Base-by-base conservation (phyloP, 345 rosid genomes). In the Sisymbrium altissimum region DNA sequence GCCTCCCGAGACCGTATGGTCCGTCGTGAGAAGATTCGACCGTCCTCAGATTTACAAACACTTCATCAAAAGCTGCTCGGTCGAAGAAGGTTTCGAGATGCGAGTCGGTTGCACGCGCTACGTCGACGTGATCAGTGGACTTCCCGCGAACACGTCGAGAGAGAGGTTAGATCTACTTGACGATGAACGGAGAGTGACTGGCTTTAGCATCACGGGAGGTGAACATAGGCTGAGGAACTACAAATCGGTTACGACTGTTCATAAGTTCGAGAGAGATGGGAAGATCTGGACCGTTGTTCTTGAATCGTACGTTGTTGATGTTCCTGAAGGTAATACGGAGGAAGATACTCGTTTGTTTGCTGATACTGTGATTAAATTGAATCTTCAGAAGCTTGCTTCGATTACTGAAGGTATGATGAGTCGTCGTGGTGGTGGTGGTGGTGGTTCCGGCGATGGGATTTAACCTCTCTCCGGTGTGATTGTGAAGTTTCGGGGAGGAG, bases 321-420 rank as follows among this genome's bases (percentile, higher is more conserved):
- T 84, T 4, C 98, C 97, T 18, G 89, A 86, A 68, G 98, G 98
- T 50, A 93, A 93, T 57, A 80, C 98, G n/a, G 97, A 87, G 76
- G 98, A 90, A 70, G 98, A 93, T 83, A 90, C 97, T 25, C 81
- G 90, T 66, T 82, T 89, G 48, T 89, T 93, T 29, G 96, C 95
- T 0, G 98, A 93, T 49, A 93, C 97, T 0, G 89, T 93, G 0
- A 89, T 93, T 18, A 86, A 79, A 73, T 65, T 89, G 57, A 93
- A 93, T 77, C 84, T 93, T 14, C 98, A 90, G 83, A 86, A 86
- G 77, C 82, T 93, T 44, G 96, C 92, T 6, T 68, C 90, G 1
- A 80, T 87, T 45, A 84, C 96, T 23, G 92, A 90, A 75, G 86
- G 68, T 43, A 23, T 64, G 80, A 80, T 25, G 45, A 65, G 48